phyloP scores from a whole-genome alignment of 2,329 filamentous ascomycete genomes.

The Pseudocercospora eumusae region DNA sequence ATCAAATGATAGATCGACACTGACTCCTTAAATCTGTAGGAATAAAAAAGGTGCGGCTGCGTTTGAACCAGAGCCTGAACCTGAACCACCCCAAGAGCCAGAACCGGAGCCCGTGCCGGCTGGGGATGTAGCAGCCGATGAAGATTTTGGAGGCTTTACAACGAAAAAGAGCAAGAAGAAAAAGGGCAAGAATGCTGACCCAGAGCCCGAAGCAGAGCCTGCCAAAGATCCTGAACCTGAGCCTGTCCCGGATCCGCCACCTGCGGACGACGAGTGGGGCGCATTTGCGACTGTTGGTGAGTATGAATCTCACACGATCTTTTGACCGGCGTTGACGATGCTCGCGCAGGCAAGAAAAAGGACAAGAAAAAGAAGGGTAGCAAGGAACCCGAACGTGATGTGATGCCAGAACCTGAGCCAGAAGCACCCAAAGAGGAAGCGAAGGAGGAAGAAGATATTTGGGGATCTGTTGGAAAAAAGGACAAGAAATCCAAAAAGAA shows the following conservation, averaged over 20 bases:
- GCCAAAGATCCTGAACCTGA: slow-evolving; percentile 41
- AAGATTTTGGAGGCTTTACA: slow-evolving; percentile 33
- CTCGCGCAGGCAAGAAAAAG: slow-evolving; percentile 24
- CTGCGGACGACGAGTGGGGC: slow-evolving; percentile 39
- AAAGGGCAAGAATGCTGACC: slow-evolving; percentile 44
- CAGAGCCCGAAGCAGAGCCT: slow-evolving; percentile 35
- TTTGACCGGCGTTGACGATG: slow-evolving; percentile 25
- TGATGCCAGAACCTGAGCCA: slow-evolving; percentile 19
- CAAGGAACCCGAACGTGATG: slow-evolving; percentile 32
- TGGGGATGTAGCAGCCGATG: slow-evolving; percentile 27
- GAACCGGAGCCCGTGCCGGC: slow-evolving; percentile 15
- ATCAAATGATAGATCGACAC: neutral
- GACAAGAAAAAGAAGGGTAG: slow-evolving; percentile 40
- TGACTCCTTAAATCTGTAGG: slow-evolving; percentile 21
- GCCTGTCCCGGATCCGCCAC: slow-evolving; percentile 41
- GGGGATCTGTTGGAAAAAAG: slow-evolving; percentile 26
- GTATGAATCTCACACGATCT: slow-evolving; percentile 45
- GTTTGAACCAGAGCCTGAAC: slow-evolving; percentile 27
- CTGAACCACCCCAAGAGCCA: slow-evolving; percentile 21
- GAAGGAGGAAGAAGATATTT: slow-evolving; percentile 21
- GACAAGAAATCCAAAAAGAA: slow-evolving; percentile 42
- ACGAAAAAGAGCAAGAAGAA: slow-evolving; percentile 46
- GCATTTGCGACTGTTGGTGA: slow-evolving; percentile 24
- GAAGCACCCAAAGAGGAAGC: slow-evolving; percentile 23
- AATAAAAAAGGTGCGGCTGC: slow-evolving; percentile 31